Evolutionary conservation across 1,139 yeast species (phyloP), one percentile per base, ranked within the genome.

Genomic region (Saccharomyces hybrid): DNA sequence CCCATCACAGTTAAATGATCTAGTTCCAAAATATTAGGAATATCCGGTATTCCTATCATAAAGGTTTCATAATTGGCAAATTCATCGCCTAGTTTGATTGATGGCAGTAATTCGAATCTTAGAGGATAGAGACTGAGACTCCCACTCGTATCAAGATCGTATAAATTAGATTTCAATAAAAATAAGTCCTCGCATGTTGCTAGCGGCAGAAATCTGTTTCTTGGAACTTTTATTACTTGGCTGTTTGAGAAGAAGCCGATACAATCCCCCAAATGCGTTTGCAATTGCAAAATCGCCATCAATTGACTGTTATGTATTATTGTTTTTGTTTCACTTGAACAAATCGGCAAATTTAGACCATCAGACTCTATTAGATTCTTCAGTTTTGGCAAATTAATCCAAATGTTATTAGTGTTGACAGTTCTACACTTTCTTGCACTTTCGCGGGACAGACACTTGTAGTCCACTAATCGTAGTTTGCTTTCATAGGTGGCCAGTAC

Each of bases 181-280:
- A 78, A 73, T 19, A 93, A 77, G 73, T 93, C 99, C 7, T 97
- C 89, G 73, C 95, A 89, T 27, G 99, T 95, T 78, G 93, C 93
- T 65, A 95, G 99, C 23, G 23, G 99, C 99, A 81, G 4, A 80
- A 95, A 93, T 72, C 99, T 86, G 48, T 96, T 81, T 77, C 99
- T 88, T 73, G 99, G 98, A 32, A 93, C 99, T 67, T 90, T 90
- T 97, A 32, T 19, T 3, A 19, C 23, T 19, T 19, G 23, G 23
- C 97, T 97, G 65, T 88, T 88, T 64, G 85, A 74, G 93, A 95
- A 75, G 23, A 91, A 95, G 75, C 96, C 88, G 71, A 93, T 93
- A 54, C 98, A 97, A 47, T 99, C 99, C 78, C 99, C 99, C 63
- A 90, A 96, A 27, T 99, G 99, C 52, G 99, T 93, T 78, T 95